Percentiles rank a stretch among this genome's conserved stretches.
Evolutionary conservation across 345 rosid genomes (phyloP).

Genomic region (Cardamine resedifolia): DNA sequence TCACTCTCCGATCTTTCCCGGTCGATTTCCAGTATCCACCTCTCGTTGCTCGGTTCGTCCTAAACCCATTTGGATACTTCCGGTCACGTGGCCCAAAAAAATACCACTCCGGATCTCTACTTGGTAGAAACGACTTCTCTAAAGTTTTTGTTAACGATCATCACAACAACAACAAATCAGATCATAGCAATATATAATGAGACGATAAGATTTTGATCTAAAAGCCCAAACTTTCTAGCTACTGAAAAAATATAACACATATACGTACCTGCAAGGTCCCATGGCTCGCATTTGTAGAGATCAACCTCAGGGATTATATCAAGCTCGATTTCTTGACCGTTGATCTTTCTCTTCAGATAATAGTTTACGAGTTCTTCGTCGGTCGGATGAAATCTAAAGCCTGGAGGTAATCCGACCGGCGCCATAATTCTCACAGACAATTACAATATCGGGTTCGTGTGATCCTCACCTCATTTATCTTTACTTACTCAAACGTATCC

Average conservation of each 20-base stretch:
- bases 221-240: neutral
- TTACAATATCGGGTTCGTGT: constrained; percentile 5
- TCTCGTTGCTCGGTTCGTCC: constrained; percentile 85
- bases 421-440: constrained; percentile 30
- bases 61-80: constrained; percentile 85
- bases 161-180: neutral
- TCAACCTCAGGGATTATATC: constrained; percentile 96
- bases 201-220: neutral
- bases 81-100: constrained; percentile 93
- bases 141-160: neutral
- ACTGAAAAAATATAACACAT: constrained; percentile 1
- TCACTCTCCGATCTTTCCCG: constrained; percentile 77
- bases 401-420: constrained; percentile 77
- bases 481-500: constrained; percentile 12
- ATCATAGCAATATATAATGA: neutral
- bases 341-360: constrained; percentile 82
- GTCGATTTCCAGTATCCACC: constrained; percentile 97
- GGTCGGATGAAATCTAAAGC: constrained; percentile 91
- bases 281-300: constrained; percentile 98
- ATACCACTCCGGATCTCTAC: constrained; percentile 96
- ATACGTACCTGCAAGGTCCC: constrained; percentile 78
- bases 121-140: constrained; percentile 87
- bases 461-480: constrained; percentile 12
- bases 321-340: constrained; percentile 82
- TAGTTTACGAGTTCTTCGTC: constrained; percentile 96